These are phyloP conservation scores for Calonectria naviculata DNA, from an alignment of 2,329 filamentous ascomycete genomes.

Conservation along the genomic window DNA sequence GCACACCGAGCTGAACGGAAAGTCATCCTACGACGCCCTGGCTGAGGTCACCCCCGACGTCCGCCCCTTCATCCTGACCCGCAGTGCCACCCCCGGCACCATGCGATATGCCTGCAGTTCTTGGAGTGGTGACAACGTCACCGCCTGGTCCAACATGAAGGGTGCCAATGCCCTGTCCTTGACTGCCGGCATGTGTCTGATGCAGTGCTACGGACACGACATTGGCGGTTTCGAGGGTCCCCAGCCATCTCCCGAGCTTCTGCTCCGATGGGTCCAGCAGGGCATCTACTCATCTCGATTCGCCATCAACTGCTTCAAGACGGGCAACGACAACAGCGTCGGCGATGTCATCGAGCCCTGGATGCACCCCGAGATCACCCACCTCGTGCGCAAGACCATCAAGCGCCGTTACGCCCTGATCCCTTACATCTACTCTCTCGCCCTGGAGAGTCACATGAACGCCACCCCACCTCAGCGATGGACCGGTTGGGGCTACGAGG, in stretches of 20 bases:
- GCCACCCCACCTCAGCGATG: conserved; percentile 76
- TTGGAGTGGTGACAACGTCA: conserved; percentile 82
- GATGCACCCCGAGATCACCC: conserved; percentile 78
- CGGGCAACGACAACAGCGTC: conserved; percentile 71
- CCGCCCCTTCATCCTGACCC: conserved; percentile 75
- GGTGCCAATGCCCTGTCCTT: conserved; percentile 77
- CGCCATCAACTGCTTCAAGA: conserved; percentile 85
- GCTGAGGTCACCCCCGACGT: conserved; percentile 66
- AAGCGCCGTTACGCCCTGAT: conserved; percentile 78
- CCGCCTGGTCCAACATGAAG: conserved; percentile 79
- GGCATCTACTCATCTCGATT: conserved; percentile 78
- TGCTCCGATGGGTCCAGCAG: conserved; percentile 79
- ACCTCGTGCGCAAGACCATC: conserved; percentile 72
- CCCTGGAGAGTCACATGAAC: conserved; percentile 68
- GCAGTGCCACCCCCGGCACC: conserved; percentile 77
- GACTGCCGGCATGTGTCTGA: conserved; percentile 74
- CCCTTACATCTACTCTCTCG: conserved; percentile 76
- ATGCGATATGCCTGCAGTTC: conserved; percentile 77
- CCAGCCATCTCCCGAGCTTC: conserved; percentile 76
- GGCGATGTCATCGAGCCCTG: conserved; percentile 82
- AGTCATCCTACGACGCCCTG: conserved; percentile 76
- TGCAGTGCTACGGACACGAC: conserved; percentile 79
- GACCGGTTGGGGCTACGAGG: conserved; percentile 79
- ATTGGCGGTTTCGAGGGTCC: conserved; percentile 82
- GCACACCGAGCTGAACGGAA: conserved; percentile 78